Evolutionary conservation across 1,284 basidiomycete species (phyloP), one percentile per base, ranked within the genome.

Genomic region (Lignosus rhinocerotis): DNA sequence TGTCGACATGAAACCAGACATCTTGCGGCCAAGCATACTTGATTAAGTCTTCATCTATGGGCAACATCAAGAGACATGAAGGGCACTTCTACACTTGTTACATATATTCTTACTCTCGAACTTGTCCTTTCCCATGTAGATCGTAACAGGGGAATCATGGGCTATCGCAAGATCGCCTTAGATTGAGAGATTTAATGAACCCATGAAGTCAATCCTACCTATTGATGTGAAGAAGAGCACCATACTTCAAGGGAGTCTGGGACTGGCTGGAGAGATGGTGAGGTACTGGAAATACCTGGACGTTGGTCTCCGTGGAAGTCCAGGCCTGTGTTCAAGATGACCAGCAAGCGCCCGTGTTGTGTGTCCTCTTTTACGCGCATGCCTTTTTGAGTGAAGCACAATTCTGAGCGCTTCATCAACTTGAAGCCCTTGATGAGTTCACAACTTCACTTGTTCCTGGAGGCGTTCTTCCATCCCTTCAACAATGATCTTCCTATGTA

Each of bases 101-200:
- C 12, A 21, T 30, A 10, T 42, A 53, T 32, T 77, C 88, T 67
- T 69, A 96, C 94, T 97, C 80, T 96, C 95, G 62, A 92, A 88
- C 77, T 99, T 98, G 81, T 99, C 96, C 70, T 86, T 88, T 39
- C 96, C 96, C 93, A 97, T 96, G 76, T 96, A 97, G 59, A 97
- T 81, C 19, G 78, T 85, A 3, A 83, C 88, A 1, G 92, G 80
- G 1, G 93, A 92, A 38, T 82, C 74, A 17, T 75, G 68, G 39
- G 73, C 87, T 90, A 30, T 4, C 2, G 14, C 31, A 17, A 2
- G 7, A 16, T 36, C 16, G 36, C 36, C 11, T 11, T 38, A 10
- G 19, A 19, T 10, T 21, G 9, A 10, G n/a, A 45, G 11, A 25
- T 19, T n/a, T n/a, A 25, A 2, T 1, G 6, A 11, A n/a, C 43